Evolutionary conservation across 148 eudicot species (phyloP).

Genomic region (Cornus kousa): DNA sequence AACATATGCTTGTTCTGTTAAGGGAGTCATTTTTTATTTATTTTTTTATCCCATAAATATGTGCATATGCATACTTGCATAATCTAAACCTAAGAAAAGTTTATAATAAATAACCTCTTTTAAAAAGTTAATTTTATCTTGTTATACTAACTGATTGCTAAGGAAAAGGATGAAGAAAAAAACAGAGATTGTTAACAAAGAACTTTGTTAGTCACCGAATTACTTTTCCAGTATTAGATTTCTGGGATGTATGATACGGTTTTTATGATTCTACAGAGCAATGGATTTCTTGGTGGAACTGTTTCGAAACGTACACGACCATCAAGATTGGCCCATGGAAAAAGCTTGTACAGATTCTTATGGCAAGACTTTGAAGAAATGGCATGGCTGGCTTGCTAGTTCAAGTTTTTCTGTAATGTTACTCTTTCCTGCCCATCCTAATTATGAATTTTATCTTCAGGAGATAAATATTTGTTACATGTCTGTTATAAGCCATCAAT

Average conservation of each 20-base stretch:
- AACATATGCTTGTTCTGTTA: not conserved
- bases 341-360: constrained; percentile 84
- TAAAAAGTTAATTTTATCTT: no score
- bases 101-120: no score
- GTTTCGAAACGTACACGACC: constrained; percentile 64
- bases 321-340: constrained; percentile 75
- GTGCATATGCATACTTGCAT: not conserved
- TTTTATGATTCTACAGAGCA: constrained; percentile 44
- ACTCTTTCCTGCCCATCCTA: not conserved
- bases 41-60: not conserved
- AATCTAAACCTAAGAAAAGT: not conserved
- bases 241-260: not conserved
- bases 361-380: constrained; percentile 82
- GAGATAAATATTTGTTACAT: no score
- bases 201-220: no score
- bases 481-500: no score
- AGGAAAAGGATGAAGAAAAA: not conserved
- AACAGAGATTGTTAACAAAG: not conserved
- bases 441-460: no score
- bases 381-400: constrained; percentile 98
- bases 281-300: constrained; percentile 91
- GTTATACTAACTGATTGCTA: not conserved
- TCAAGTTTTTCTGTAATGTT: constrained; percentile 74
- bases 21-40: no score
- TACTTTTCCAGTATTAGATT: not conserved